Evolutionary conservation across 257 asterid species (phyloP).

Genomic region (Craterostigma plantagineum): DNA sequence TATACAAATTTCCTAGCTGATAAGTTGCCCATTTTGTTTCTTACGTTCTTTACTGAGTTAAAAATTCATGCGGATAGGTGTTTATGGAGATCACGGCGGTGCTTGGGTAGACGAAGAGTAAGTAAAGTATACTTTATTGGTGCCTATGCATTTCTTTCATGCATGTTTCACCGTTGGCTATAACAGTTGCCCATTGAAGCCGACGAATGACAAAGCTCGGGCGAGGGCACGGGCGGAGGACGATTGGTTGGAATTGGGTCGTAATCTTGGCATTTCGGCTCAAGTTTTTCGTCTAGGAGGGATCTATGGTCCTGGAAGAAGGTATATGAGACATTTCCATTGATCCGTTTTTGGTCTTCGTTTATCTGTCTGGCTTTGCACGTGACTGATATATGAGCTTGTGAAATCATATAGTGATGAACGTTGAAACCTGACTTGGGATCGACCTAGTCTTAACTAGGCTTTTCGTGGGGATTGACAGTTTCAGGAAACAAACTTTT

Average conservation of each 20-base stretch:
- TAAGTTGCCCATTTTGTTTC: not conserved
- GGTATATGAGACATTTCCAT: slow-evolving; percentile 18
- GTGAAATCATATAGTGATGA: too few species aligned
- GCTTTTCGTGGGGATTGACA: too few species aligned
- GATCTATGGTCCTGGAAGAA: slow-evolving; percentile 92
- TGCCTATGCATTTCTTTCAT: not conserved
- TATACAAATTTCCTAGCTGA: not conserved
- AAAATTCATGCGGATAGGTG: slow-evolving; percentile 28
- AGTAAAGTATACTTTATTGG: slow-evolving; percentile 10
- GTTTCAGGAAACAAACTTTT: too few species aligned
- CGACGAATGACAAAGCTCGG: slow-evolving; percentile 26
- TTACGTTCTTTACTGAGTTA: not conserved
- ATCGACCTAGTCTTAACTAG: too few species aligned
- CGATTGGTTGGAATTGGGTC: slow-evolving; percentile 57
- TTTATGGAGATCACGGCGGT: slow-evolving; percentile 77
- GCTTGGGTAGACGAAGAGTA: slow-evolving; percentile 83
- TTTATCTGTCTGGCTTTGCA: not conserved
- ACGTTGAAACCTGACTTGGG: too few species aligned
- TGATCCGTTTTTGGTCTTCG: not conserved
- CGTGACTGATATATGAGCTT: not conserved
- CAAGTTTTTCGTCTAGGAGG: slow-evolving; percentile 88
- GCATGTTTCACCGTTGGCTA: not conserved
- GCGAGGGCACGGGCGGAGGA: slow-evolving; percentile 67
- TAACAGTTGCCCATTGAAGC: slow-evolving; percentile 43
- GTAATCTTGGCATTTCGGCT: slow-evolving; percentile 29